Conservation (phyloP, 176 grass and related monocot genomes). For the Paspalum notatum region DNA sequence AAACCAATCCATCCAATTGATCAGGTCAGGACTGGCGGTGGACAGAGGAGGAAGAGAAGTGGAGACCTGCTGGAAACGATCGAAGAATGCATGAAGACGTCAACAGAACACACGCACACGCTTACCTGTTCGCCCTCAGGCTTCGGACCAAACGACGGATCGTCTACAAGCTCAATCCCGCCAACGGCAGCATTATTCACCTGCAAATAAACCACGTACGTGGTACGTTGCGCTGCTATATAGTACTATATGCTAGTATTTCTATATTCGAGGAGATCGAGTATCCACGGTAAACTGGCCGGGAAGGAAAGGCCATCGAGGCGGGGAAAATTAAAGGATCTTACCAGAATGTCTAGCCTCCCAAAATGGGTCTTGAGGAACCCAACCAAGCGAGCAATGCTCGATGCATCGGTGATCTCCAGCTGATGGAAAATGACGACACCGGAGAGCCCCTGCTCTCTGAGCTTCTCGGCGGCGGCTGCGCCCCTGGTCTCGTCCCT, state of each 20-base stretch:
- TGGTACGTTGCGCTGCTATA: no score
- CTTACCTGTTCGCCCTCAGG: no score
- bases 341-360: neutral
- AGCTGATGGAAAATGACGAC: neutral
- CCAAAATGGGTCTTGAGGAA: neutral
- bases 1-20: no score
- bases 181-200: neutral
- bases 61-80: no score
- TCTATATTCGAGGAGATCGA: neutral
- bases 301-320: no score
- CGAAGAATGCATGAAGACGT: no score
- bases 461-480: conserved; percentile 15
- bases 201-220: neutral
- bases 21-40: no score
- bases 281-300: no score
- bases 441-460: neutral
- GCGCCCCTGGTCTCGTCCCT: neutral
- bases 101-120: no score
- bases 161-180: neutral
- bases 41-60: no score
- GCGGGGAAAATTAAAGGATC: neutral
- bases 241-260: neutral
- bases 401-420: neutral
- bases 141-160: no score
- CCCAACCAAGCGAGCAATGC: neutral